Evolutionary conservation across 257 asterid genomes (phyloP).

Genomic region (Forsythia viridissima): DNA sequence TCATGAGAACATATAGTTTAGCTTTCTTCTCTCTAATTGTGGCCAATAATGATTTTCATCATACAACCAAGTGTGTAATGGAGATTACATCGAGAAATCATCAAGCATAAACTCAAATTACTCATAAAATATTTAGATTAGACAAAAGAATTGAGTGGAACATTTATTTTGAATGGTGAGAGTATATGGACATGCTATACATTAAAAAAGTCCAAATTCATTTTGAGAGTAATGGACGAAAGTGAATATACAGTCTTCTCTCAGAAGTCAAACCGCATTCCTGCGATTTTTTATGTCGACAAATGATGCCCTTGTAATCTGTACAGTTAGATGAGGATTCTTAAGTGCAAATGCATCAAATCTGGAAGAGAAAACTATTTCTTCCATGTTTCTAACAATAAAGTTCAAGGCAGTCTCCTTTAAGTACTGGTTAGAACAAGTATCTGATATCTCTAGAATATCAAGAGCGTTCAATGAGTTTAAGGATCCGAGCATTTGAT

Average conservation of each 20-base stretch:
- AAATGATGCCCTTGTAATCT: constrained; percentile 85
- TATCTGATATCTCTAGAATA: constrained; percentile 69
- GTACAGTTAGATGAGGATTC: constrained; percentile 89
- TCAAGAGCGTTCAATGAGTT: constrained; percentile 73
- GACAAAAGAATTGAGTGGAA: neutral
- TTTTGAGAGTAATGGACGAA: neutral
- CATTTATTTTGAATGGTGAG: neutral
- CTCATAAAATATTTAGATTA: neutral
- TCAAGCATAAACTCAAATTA: neutral
- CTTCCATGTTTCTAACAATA: constrained; percentile 89
- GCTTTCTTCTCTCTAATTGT: neutral
- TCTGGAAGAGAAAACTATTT: constrained; percentile 64
- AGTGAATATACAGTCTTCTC: neutral
- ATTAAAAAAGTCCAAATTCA: neutral
- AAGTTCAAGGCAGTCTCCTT: constrained; percentile 72
- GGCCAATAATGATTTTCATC: neutral
- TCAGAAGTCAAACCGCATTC: constrained; percentile 25
- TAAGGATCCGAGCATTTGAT: constrained; percentile 67
- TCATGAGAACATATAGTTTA: no score
- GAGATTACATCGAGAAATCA: neutral
- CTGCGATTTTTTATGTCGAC: constrained; percentile 66
- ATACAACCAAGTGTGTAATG: neutral
- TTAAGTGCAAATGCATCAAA: constrained; percentile 87
- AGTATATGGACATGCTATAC: neutral
- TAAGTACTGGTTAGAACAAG: constrained; percentile 64